These are phyloP conservation scores for Bretziella fagacearum DNA, from an alignment of 2,329 filamentous ascomycete species.

Conservation along the genomic window DNA sequence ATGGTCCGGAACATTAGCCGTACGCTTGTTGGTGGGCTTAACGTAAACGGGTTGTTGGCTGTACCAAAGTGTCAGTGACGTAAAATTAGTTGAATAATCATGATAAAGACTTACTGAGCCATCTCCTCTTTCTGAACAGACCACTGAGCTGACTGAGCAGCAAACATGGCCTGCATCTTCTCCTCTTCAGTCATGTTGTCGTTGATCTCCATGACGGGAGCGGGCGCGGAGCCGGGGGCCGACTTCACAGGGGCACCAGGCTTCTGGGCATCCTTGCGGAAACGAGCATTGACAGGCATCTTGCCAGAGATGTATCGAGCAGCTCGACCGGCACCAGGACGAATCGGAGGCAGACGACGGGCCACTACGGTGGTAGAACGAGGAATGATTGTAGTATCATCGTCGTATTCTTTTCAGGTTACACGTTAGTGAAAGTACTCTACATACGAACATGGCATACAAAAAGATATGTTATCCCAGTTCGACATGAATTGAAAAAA, in stretches of 20 bases:
- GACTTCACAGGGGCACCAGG: slow-evolving; percentile 61
- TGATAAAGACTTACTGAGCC: slow-evolving; percentile 45
- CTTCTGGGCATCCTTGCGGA: slow-evolving; percentile 39
- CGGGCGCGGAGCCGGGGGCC: slow-evolving; percentile 40
- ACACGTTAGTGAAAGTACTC: slow-evolving; percentile 19
- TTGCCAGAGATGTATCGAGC: slow-evolving; percentile 93
- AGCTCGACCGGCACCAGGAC: slow-evolving; percentile 74
- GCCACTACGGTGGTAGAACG: slow-evolving; percentile 89
- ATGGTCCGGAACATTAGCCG: slow-evolving; percentile 70
- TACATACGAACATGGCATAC: too few species aligned
- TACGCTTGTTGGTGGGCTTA: slow-evolving; percentile 44
- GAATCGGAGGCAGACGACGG: slow-evolving; percentile 64
- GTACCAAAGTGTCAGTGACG: slow-evolving; percentile 21
- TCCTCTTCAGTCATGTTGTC: slow-evolving; percentile 83
- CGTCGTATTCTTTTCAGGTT: slow-evolving; percentile 61
- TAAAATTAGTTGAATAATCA: slow-evolving; percentile 11
- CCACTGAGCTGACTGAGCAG: slow-evolving; percentile 81
- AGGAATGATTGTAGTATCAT: slow-evolving; percentile 94
- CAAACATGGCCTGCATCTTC: slow-evolving; percentile 81
- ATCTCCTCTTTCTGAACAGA: slow-evolving; percentile 84
- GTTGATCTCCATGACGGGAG: slow-evolving; percentile 49
- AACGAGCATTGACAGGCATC: slow-evolving; percentile 41
- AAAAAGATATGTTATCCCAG: neutral
- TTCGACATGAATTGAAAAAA: slow-evolving; percentile 1
- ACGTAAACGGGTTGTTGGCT: slow-evolving; percentile 45